Conservation (phyloP, 2,329 filamentous ascomycete species). For the Scytalidium lignicola region DNA sequence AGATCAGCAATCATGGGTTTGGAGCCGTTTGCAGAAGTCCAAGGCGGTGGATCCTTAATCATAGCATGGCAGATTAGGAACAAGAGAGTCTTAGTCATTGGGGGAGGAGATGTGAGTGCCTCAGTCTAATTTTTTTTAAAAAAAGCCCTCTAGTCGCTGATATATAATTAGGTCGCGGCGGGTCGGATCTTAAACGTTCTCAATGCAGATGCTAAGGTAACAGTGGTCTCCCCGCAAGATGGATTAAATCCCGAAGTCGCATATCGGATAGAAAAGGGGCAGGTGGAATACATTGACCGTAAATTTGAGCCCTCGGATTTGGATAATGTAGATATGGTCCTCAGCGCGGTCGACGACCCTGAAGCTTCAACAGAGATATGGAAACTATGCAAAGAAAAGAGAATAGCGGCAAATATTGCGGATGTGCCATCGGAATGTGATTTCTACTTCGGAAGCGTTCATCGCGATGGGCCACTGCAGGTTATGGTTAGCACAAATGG, state of each 20-base stretch:
- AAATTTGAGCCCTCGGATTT: constrained; percentile 84
- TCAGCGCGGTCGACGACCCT: constrained; percentile 90
- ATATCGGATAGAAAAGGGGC: constrained; percentile 67
- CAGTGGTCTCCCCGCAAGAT: constrained; percentile 71
- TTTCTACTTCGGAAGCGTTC: constrained; percentile 96
- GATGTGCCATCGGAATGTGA: constrained; percentile 96
- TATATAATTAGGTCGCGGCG: constrained; percentile 72
- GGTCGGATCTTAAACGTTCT: constrained; percentile 91
- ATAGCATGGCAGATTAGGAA: constrained; percentile 91
- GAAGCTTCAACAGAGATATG: constrained; percentile 86
- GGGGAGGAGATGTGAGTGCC: constrained; percentile 84
- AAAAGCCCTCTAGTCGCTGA: constrained; percentile 14
- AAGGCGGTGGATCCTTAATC: constrained; percentile 89
- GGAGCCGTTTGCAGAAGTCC: constrained; percentile 66
- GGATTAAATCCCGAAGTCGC: constrained; percentile 87
- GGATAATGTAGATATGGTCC: constrained; percentile 80
- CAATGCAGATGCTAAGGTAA: constrained; percentile 89
- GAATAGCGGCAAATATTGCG: constrained; percentile 89
- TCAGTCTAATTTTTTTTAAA: too few species aligned
- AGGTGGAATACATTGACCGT: constrained; percentile 77
- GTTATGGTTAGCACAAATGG: constrained; percentile 99
- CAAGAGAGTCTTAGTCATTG: constrained; percentile 87
- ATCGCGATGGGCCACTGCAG: constrained; percentile 91
- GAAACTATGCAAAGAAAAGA: constrained; percentile 83
- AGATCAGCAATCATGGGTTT: constrained; percentile 12